Percentiles rank a stretch among this genome's conserved stretches.
Conservation (phyloP, 2,329 filamentous ascomycete species). For the Cordyceps farinosa region DNA sequence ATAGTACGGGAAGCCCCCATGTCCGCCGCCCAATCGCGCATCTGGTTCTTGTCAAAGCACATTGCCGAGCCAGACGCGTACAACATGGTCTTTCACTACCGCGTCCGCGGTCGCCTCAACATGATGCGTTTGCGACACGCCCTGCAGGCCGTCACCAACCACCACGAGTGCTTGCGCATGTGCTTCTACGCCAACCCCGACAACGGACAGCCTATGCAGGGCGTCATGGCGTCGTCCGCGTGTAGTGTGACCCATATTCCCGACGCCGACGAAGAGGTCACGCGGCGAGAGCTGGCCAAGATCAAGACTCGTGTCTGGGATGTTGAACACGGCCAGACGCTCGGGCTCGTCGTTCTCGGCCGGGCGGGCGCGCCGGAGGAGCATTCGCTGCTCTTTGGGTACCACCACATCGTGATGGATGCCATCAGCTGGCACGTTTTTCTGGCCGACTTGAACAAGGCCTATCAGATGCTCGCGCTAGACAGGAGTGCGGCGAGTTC, state of each 20-base stretch:
- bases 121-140: conserved; percentile 32
- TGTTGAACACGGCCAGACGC: conserved; percentile 30
- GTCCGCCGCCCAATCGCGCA: conserved; percentile 31
- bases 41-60: conserved; percentile 37
- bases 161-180: conserved; percentile 35
- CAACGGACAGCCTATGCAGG: conserved; percentile 23
- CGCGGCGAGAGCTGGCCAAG: conserved; percentile 30
- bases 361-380: conserved; percentile 26
- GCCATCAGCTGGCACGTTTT: conserved; percentile 43
- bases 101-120: conserved; percentile 32
- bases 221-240: conserved; percentile 24
- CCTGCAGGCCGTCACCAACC: conserved; percentile 26
- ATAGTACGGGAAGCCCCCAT: conserved; percentile 28
- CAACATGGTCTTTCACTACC: conserved; percentile 35
- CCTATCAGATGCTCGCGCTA: conserved; percentile 29
- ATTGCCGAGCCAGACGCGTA: conserved; percentile 36
- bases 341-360: conserved; percentile 33
- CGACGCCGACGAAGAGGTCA: conserved; percentile 23
- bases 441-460: conserved; percentile 40
- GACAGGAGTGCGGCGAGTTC: background rate
- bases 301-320: conserved; percentile 32
- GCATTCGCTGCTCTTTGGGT: conserved; percentile 41
- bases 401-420: conserved; percentile 51
- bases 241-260: conserved; percentile 27
- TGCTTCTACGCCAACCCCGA: conserved; percentile 24